Conservation (phyloP, 208 protist species). For the Leishmania braziliensis region DNA sequence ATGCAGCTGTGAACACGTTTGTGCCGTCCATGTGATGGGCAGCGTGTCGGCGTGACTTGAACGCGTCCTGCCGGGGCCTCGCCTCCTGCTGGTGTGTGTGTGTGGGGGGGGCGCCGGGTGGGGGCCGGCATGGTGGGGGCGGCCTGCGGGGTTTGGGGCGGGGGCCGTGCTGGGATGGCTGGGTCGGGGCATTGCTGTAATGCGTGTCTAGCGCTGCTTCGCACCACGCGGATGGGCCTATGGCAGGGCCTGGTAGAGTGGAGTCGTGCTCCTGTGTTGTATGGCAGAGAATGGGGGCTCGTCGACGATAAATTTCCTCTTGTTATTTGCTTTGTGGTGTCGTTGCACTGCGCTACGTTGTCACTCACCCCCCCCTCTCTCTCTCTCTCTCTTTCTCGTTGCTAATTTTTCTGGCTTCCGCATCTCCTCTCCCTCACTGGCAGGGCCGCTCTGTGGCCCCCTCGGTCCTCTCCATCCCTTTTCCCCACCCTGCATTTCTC, state of each 20-base stretch:
- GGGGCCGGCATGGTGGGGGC: background rate
- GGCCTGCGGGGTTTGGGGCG: background rate
- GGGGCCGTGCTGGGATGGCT: background rate
- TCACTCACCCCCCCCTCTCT: too few relatives aligned
- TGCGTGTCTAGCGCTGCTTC: background rate
- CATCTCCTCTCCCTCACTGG: background rate
- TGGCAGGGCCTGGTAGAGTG: background rate
- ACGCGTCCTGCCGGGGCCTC: background rate
- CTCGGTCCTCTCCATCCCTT: background rate
- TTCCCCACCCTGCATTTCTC: background rate
- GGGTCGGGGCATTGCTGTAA: background rate
- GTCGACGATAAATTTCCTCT: background rate
- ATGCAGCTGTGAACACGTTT: background rate
- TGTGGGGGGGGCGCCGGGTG: background rate
- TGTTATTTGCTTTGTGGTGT: background rate
- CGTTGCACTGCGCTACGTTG: background rate
- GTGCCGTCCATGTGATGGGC: background rate
- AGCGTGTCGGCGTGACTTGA: background rate
- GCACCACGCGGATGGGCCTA: background rate
- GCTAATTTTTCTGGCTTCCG: background rate
- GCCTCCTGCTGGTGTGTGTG: background rate
- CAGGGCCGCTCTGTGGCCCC: background rate
- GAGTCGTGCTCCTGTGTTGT: too few relatives aligned
- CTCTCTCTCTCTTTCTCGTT: background rate
- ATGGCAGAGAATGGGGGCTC: background rate